These are phyloP conservation scores for Globisporangium emineosum DNA, from an alignment of 352 stramenopile species.

Conservation along the genomic window DNA sequence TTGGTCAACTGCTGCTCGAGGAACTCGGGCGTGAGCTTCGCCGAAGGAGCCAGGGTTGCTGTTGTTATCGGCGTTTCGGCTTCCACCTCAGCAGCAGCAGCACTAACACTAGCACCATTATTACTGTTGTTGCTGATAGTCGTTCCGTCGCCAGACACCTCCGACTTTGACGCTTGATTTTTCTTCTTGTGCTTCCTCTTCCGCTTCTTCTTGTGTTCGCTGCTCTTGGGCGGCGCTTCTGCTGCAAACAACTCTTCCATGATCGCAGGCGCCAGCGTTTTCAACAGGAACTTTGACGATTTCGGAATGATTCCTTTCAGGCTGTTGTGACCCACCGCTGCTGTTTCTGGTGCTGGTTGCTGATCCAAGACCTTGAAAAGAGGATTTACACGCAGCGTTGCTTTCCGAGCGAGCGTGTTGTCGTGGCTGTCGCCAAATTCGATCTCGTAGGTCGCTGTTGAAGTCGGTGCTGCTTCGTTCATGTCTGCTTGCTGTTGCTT, in stretches of 20 bases:
- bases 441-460: conserved; percentile 5
- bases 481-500: background rate
- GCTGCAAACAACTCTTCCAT: conserved; percentile 10
- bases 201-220: conserved; percentile 1
- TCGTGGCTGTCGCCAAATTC: conserved; percentile 12
- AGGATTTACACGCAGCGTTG: conserved; percentile 3
- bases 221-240: background rate
- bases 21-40: conserved; percentile 9
- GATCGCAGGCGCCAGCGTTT: conserved; percentile 14
- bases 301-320: background rate
- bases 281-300: conserved; percentile 3
- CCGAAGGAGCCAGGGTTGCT: background rate
- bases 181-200: conserved; percentile 13
- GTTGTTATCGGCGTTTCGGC: background rate
- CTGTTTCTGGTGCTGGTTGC: background rate
- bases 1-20: conserved; percentile 12
- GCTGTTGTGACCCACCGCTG: background rate
- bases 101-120: background rate
- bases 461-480: background rate
- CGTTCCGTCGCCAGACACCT: background rate
- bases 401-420: background rate
- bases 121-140: too few relatives aligned
- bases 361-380: conserved; percentile 5
- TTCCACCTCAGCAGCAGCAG: background rate
- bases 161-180: background rate